Evolutionary conservation across 768 basidiomycete species (phyloP).

Genomic region (Amanita thiersii): DNA sequence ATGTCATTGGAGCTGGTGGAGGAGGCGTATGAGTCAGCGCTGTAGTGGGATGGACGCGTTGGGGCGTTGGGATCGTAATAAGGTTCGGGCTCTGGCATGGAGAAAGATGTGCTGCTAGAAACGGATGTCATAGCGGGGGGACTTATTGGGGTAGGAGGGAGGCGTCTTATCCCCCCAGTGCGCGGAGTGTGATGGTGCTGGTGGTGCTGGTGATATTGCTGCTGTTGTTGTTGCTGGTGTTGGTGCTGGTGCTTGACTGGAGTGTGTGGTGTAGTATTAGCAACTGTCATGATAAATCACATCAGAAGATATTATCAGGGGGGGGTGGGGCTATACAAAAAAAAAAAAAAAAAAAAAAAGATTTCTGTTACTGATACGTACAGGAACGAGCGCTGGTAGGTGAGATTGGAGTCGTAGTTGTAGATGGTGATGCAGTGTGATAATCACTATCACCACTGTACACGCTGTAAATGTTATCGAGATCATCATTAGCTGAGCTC

Average conservation of each 20-base stretch:
- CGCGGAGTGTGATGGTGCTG: not conserved
- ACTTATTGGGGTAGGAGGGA: conserved; percentile 35
- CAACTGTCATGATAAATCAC: not conserved
- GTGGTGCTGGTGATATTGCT: conserved; percentile 17
- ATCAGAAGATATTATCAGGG: too few relatives aligned
- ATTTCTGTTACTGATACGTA: too few relatives aligned
- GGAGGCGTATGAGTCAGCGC: conserved; percentile 18
- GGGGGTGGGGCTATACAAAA: too few relatives aligned
- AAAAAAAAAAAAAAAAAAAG: not conserved
- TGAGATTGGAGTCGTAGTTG: conserved; percentile 11
- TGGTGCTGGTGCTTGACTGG: too few relatives aligned
- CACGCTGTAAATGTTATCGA: conserved; percentile 29
- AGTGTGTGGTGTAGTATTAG: too few relatives aligned
- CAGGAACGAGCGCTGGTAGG: conserved; percentile 12
- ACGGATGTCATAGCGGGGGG: conserved; percentile 18
- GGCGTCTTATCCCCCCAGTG: conserved; percentile 14
- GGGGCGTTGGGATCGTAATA: conserved; percentile 22
- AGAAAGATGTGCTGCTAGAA: conserved; percentile 17
- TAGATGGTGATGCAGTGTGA: conserved; percentile 9
- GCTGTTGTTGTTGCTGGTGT: conserved; percentile 12
- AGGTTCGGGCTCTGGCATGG: conserved; percentile 37
- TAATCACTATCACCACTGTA: conserved; percentile 21
- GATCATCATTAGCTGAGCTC: conserved; percentile 25
- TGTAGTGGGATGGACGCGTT: conserved; percentile 17
- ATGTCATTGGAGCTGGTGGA: conserved; percentile 15